These are phyloP conservation scores for Crithidia sp. DNA, from an alignment of 208 protist species.

Conservation along the genomic window DNA sequence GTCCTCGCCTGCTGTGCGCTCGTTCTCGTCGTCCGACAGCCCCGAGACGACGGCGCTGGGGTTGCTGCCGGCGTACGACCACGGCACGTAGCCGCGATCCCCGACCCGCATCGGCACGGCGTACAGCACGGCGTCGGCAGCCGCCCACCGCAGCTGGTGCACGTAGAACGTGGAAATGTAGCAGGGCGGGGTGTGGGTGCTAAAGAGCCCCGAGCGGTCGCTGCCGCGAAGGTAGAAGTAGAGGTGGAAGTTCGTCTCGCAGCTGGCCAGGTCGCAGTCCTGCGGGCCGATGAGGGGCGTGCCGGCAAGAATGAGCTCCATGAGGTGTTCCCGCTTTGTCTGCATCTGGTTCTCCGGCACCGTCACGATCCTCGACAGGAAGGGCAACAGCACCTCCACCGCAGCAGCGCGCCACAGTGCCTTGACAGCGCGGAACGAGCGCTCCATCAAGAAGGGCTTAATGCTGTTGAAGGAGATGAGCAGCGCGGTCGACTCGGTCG, in stretches of 20 bases:
- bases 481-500: slow-evolving; percentile 66
- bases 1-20: not conserved
- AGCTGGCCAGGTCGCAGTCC: slow-evolving; percentile 63
- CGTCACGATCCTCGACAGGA: slow-evolving; percentile 65
- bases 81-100: slow-evolving; percentile 73
- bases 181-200: slow-evolving; percentile 63
- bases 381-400: slow-evolving; percentile 65
- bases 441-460: slow-evolving; percentile 76
- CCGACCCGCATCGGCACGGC: slow-evolving; percentile 74
- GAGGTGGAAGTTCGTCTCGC: slow-evolving; percentile 61
- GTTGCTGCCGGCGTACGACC: slow-evolving; percentile 13
- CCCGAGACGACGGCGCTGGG: not conserved
- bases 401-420: slow-evolving; percentile 80
- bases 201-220: slow-evolving; percentile 67
- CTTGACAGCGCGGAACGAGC: slow-evolving; percentile 71
- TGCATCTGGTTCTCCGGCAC: slow-evolving; percentile 45
- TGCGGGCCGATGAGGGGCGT: slow-evolving; percentile 77
- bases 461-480: slow-evolving; percentile 80
- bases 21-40: slow-evolving; percentile 19
- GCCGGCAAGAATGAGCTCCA: slow-evolving; percentile 58
- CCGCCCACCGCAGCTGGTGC: slow-evolving; percentile 58
- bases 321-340: slow-evolving; percentile 58
- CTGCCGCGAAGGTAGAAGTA: slow-evolving; percentile 81
- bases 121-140: slow-evolving; percentile 72
- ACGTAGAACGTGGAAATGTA: slow-evolving; percentile 78